phyloP scores from a whole-genome alignment of 441 rosid genomes.

The Cnidoscolus chayamansa region DNA sequence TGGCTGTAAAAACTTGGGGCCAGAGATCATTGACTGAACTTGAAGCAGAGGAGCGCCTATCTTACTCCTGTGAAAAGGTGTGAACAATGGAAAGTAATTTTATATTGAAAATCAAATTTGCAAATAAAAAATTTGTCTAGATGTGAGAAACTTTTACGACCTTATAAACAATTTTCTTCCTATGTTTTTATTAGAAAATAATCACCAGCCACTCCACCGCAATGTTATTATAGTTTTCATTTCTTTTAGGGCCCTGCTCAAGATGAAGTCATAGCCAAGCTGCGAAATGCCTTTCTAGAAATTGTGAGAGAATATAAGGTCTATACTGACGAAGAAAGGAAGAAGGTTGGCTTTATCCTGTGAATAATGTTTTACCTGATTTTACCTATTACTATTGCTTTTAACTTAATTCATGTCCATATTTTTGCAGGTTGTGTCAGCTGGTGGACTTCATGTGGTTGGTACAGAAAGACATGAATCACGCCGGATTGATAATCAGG shows the following conservation, averaged over 20 bases:
- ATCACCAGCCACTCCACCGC: constrained; percentile 4
- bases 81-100: constrained; percentile 10
- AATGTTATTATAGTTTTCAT: neutral
- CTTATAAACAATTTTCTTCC: constrained; percentile 5
- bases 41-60: constrained; percentile 91
- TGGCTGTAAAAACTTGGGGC: constrained; percentile 84
- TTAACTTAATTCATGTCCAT: constrained; percentile 20
- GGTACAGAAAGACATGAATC: constrained; percentile 97
- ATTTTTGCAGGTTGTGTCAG: constrained; percentile 67
- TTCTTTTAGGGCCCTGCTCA: constrained; percentile 73
- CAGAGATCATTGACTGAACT: constrained; percentile 82
- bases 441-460: constrained; percentile 95
- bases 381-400: constrained; percentile 10
- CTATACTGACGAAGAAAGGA: constrained; percentile 85
- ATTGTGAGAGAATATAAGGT: constrained; percentile 74
- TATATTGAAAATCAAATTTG: constrained; percentile 12
- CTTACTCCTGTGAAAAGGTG: constrained; percentile 97
- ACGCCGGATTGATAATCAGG: constrained; percentile 93
- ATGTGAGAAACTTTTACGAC: neutral
- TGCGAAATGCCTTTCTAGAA: constrained; percentile 70
- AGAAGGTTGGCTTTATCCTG: constrained; percentile 45
- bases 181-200: neutral
- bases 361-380: constrained; percentile 12
- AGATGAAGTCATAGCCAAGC: constrained; percentile 82
- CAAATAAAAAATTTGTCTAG: neutral